Evolutionary conservation across 192 early-diverging fungal genomes (phyloP), one percentile per base, ranked within the genome.

Genomic region (Funneliformis mosseae): DNA sequence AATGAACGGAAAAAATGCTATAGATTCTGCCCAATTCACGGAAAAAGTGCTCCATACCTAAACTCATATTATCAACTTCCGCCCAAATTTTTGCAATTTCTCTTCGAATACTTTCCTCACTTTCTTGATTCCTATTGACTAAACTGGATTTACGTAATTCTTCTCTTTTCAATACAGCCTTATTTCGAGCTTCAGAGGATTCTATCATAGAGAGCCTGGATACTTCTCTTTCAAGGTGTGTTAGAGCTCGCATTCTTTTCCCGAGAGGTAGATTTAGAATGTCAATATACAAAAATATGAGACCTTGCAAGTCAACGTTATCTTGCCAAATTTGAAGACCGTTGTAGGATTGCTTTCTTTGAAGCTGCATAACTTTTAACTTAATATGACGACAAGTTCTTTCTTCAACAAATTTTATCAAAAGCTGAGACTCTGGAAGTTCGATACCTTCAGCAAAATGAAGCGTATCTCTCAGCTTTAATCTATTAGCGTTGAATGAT

Each of bases 211-310:
- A 71, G 9, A 79, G 64, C 10, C 43, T 33, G n/a, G n/a, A 79
- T 48, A 79, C 18, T 28, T 79, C 78, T 59, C 23, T 67, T 27
- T 79, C 78, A 46, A 79, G 38, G 50, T 79, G 78, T 21, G 78
- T 67, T 12, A 79, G 18, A 43, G 78, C 78, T 28, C 45, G 28
- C 73, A 16, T 48, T 41, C 68, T 67, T 46, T 74, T 45, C 2
- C 27, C 12, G 21, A 79, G 6, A 11, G 78, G 78, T 46, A 79
- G 38, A 8, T 43, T 41, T 60, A 79, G 10, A 46, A 79, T 41
- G 3, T 10, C 5, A 14, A 3, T 39, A 38, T 25, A 79, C 21
- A 73, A 50, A 6, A 11, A 11, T 21, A 72, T 79, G 60, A 79
- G 28, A 21, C 48, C 8, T 72, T 69, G 61, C 45, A 79, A 48